Evolutionary conservation across 768 basidiomycete species (phyloP).

Genomic region (Rhizopogon rudus): DNA sequence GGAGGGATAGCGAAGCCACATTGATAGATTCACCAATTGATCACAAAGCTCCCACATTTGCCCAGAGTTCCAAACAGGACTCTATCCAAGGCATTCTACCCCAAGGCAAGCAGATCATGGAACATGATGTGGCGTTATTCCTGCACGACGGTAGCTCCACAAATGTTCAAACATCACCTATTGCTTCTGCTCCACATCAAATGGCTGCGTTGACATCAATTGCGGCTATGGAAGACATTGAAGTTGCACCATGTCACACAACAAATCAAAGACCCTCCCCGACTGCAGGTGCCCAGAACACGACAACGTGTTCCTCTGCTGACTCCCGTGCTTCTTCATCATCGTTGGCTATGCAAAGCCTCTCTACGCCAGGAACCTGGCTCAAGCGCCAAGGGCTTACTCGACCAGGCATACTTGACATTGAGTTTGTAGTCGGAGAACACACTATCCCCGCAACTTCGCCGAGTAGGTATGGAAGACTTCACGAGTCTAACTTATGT

Average conservation of each 20-base stretch:
- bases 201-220: neutral
- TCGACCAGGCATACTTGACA: conserved; percentile 17
- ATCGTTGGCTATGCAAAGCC: neutral
- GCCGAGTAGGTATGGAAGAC: neutral
- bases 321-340: neutral
- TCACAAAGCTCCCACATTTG: neutral
- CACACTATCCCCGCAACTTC: conserved; percentile 14
- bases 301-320: neutral
- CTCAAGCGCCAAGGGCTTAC: conserved; percentile 16
- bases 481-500: neutral
- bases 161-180: neutral
- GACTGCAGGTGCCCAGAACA: neutral
- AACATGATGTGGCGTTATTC: neutral
- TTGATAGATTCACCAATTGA: conserved; percentile 12
- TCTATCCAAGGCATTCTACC: too few species aligned
- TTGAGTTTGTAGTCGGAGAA: conserved; percentile 16
- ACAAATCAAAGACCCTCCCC: too few species aligned
- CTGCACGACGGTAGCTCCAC: too few species aligned
- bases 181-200: neutral
- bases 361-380: conserved; percentile 19
- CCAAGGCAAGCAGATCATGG: neutral
- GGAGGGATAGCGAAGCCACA: conserved; percentile 22
- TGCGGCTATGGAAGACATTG: neutral
- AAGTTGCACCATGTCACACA: neutral
- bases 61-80: neutral